phyloP scores from a whole-genome alignment of 129 eudicot species.

The Erigeron canadensis region DNA sequence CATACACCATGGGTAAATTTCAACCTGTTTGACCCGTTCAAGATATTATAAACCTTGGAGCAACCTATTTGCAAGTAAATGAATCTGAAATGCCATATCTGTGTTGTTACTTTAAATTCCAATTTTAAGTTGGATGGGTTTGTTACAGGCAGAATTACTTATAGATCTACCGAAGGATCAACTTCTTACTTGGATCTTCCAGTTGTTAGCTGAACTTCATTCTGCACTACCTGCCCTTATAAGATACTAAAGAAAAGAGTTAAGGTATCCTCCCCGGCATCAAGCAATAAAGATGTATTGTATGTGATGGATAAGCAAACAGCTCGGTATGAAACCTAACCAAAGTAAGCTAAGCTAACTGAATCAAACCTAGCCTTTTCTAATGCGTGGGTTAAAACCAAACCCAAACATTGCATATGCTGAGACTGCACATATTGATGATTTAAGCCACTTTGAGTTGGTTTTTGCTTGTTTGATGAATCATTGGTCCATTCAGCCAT shows the following conservation, averaged over 20 bases:
- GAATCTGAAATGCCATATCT: neutral
- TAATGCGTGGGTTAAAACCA: slow-evolving; percentile 17
- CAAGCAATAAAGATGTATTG: slow-evolving; percentile 23
- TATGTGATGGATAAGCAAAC: slow-evolving; percentile 30
- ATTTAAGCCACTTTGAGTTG: slow-evolving; percentile 11
- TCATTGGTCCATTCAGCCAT: neutral
- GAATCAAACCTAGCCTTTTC: slow-evolving; percentile 21
- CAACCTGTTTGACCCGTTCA: neutral
- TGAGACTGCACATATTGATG: slow-evolving; percentile 7
- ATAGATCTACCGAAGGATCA: slow-evolving; percentile 89
- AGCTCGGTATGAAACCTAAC: slow-evolving; percentile 26
- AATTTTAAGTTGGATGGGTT: slow-evolving; percentile 3
- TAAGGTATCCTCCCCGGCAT: slow-evolving; percentile 10
- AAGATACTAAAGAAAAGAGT: slow-evolving; percentile 46
- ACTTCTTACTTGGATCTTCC: slow-evolving; percentile 93
- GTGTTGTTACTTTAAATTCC: neutral
- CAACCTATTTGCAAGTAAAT: neutral
- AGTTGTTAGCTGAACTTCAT: slow-evolving; percentile 78
- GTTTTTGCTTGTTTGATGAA: slow-evolving; percentile 21
- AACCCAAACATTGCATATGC: slow-evolving; percentile 14
- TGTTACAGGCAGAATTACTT: slow-evolving; percentile 76
- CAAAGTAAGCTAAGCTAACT: slow-evolving; percentile 5
- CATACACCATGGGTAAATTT: neutral
- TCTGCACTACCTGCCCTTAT: slow-evolving; percentile 78
- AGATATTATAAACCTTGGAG: neutral